phyloP scores from a whole-genome alignment of 2,329 filamentous ascomycete genomes.

The Penicillium sclerotigenum region DNA sequence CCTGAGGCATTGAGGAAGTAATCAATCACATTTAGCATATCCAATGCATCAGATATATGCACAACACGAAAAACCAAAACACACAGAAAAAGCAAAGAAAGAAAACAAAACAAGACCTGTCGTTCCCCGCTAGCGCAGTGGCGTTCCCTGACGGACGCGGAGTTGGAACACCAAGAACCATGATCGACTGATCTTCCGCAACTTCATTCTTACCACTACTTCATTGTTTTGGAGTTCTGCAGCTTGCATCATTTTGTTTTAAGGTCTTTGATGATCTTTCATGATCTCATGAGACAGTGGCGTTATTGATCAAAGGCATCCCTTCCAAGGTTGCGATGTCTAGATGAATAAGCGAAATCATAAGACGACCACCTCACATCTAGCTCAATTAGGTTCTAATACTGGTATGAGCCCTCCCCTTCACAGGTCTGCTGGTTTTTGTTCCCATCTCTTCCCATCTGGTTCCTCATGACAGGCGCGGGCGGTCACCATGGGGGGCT shows the following conservation, averaged over 20 bases:
- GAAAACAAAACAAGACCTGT: neutral
- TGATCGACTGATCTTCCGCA: constrained; percentile 1
- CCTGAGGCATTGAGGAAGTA: constrained; percentile 14
- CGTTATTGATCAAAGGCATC: constrained; percentile 1
- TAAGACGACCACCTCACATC: neutral
- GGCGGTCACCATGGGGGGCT: constrained; percentile 27
- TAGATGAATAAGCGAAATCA: constrained; percentile 10
- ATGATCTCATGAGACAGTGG: constrained; percentile 1
- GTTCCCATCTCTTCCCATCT: neutral
- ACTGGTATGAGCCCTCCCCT: constrained; percentile 3
- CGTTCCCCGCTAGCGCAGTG: neutral
- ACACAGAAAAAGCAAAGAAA: neutral
- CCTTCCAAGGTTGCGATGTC: constrained; percentile 10
- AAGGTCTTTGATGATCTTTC: neutral
- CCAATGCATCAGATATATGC: neutral
- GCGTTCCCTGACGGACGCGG: constrained; percentile 11
- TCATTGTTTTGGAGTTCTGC: neutral
- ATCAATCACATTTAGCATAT: neutral
- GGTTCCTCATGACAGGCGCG: constrained; percentile 8
- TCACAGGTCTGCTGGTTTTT: constrained; percentile 4
- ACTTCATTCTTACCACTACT: neutral
- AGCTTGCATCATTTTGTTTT: neutral
- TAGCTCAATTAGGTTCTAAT: constrained; percentile 2
- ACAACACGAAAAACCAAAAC: neutral
- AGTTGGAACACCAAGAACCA: constrained; percentile 7